These are phyloP conservation scores for Calocybe indica DNA, from an alignment of 768 basidiomycete genomes.

Conservation along the genomic window DNA sequence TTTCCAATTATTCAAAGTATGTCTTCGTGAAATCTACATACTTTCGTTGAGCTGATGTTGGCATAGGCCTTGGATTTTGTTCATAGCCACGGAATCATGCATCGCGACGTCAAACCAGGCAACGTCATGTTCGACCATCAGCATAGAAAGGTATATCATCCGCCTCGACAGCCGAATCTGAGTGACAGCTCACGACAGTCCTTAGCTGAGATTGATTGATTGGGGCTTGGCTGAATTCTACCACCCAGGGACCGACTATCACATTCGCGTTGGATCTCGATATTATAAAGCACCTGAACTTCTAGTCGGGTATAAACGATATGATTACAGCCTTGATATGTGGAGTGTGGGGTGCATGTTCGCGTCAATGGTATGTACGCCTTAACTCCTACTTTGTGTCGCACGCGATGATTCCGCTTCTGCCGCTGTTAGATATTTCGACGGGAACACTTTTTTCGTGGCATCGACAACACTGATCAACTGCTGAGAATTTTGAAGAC, in stretches of 20 bases:
- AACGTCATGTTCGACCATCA: conserved; percentile 74
- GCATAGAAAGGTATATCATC: conserved; percentile 43
- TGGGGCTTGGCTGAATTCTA: conserved; percentile 80
- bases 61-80: conserved; percentile 57
- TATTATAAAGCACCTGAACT: conserved; percentile 75
- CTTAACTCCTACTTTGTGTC: background rate
- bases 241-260: conserved; percentile 63
- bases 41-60: background rate
- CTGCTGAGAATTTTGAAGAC: conserved; percentile 64
- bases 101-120: conserved; percentile 41
- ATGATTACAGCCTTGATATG: conserved; percentile 68
- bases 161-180: background rate
- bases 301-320: conserved; percentile 64
- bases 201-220: conserved; percentile 55
- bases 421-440: conserved; percentile 49
- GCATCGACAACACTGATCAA: conserved; percentile 70
- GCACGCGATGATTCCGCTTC: background rate
- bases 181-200: conserved; percentile 2
- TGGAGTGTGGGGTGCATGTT: conserved; percentile 76
- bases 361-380: conserved; percentile 55
- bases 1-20: conserved; percentile 55
- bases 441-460: conserved; percentile 72
- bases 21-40: background rate
- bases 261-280: conserved; percentile 65
- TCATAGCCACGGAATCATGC: conserved; percentile 70